Conservation (phyloP, 208 protist species). For the Acanthamoeba castellanii region DNA sequence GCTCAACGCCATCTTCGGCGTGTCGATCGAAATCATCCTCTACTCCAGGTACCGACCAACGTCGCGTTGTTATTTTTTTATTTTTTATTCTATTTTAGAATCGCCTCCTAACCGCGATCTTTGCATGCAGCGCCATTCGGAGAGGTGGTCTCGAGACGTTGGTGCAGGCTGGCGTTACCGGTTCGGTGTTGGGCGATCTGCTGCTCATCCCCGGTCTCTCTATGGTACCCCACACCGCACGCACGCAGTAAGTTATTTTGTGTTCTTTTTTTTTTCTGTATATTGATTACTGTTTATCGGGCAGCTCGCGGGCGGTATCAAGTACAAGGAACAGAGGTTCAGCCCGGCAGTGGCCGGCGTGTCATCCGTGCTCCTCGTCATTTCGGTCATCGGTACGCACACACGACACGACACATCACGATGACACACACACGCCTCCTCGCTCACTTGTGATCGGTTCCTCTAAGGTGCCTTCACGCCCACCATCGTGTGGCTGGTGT, state of each 20-base stretch:
- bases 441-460: background rate
- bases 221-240: slow-evolving; percentile 76
- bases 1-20: slow-evolving; percentile 91
- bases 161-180: slow-evolving; percentile 75
- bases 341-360: slow-evolving; percentile 87
- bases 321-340: slow-evolving; percentile 89
- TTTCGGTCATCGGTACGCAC: slow-evolving; percentile 84
- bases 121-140: slow-evolving; percentile 68
- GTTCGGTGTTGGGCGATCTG: slow-evolving; percentile 84
- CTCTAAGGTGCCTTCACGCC: slow-evolving; percentile 83
- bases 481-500: slow-evolving; percentile 87
- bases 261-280: background rate
- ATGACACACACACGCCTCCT: background rate
- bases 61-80: too few relatives aligned
- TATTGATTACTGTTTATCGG: background rate
- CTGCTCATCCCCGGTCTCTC: slow-evolving; percentile 87
- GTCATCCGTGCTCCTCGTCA: slow-evolving; percentile 84
- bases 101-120: background rate
- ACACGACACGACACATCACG: too few relatives aligned
- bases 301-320: slow-evolving; percentile 85
- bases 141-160: slow-evolving; percentile 58
- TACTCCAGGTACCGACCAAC: slow-evolving; percentile 78
- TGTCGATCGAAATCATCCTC: slow-evolving; percentile 90
- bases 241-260: background rate
- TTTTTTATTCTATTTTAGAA: too few relatives aligned